A percentile compares a stretch with the other conserved stretches of the same genome.
Evolutionary conservation across 1,139 yeast genomes (phyloP).

Genomic region (Groenewaldozyma sp.): DNA sequence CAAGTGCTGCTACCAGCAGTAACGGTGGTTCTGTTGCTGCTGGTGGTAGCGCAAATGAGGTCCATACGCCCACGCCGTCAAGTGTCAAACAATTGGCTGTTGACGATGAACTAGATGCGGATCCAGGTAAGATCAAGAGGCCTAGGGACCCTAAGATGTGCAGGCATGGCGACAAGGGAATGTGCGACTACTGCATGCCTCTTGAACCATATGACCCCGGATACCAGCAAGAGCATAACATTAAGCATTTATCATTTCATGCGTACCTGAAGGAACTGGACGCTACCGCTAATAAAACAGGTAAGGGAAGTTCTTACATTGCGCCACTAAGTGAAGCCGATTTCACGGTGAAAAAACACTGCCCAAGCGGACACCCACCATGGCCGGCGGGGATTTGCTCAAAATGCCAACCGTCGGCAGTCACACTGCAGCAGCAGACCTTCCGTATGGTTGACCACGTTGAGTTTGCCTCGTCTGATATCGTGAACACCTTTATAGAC

Average conservation of each 20-base stretch:
- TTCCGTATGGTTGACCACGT: conserved; percentile 98
- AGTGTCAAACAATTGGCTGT: conserved; percentile 37
- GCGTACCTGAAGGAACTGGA: conserved; percentile 69
- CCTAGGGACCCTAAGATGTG: conserved; percentile 51
- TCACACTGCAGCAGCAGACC: conserved; percentile 80
- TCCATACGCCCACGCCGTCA: not conserved
- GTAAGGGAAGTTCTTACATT: conserved; percentile 58
- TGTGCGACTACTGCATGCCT: conserved; percentile 97
- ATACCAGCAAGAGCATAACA: conserved; percentile 64
- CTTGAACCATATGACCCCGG: conserved; percentile 88
- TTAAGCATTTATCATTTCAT: conserved; percentile 85
- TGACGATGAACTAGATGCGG: conserved; percentile 58
- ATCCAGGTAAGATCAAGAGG: conserved; percentile 67
- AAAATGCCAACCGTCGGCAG: conserved; percentile 95
- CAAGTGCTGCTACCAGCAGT: not conserved
- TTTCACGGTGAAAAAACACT: conserved; percentile 52
- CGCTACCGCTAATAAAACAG: conserved; percentile 57
- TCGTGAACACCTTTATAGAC: conserved; percentile 76
- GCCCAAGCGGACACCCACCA: conserved; percentile 78
- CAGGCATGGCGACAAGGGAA: conserved; percentile 84
- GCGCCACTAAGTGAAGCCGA: conserved; percentile 72
- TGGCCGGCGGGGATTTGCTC: conserved; percentile 95
- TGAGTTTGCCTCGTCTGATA: conserved; percentile 66
- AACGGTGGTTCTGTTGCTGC: no score
- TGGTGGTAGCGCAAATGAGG: not conserved